These are phyloP conservation scores for Westerdykella sp. DNA, from an alignment of 2,329 filamentous ascomycete genomes.

Conservation along the genomic window DNA sequence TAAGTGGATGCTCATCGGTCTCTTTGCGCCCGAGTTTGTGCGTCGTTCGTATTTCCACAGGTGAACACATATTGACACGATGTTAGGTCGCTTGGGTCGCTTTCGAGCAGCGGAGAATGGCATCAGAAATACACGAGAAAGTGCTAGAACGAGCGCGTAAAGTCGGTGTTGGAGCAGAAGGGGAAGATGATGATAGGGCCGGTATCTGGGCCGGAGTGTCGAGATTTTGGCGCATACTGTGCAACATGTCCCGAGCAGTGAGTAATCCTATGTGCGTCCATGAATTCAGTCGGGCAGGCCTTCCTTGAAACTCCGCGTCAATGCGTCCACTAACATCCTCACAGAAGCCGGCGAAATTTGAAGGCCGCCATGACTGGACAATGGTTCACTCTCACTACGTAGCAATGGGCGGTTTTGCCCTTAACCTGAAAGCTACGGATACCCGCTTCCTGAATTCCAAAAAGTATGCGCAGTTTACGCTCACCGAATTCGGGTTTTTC, in stretches of 20 bases:
- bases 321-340: no score
- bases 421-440: neutral
- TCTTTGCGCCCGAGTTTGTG: conserved; percentile 14
- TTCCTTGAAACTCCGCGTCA: neutral
- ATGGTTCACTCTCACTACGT: conserved; percentile 10
- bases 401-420: conserved; percentile 11
- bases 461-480: neutral
- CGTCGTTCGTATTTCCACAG: neutral
- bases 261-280: neutral
- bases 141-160: neutral
- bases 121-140: neutral
- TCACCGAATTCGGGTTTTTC: neutral
- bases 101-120: neutral
- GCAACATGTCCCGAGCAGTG: no score
- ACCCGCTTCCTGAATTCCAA: neutral
- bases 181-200: no score
- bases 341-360: neutral
- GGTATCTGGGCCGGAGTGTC: no score
- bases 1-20: conserved; percentile 9
- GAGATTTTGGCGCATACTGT: no score
- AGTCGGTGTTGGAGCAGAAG: no score
- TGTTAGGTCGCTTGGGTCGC: neutral
- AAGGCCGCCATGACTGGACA: conserved; percentile 7
- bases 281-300: neutral
- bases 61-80: neutral